Conservation (phyloP, 2,329 filamentous ascomycete genomes). For the Diaporthe caulivora region DNA sequence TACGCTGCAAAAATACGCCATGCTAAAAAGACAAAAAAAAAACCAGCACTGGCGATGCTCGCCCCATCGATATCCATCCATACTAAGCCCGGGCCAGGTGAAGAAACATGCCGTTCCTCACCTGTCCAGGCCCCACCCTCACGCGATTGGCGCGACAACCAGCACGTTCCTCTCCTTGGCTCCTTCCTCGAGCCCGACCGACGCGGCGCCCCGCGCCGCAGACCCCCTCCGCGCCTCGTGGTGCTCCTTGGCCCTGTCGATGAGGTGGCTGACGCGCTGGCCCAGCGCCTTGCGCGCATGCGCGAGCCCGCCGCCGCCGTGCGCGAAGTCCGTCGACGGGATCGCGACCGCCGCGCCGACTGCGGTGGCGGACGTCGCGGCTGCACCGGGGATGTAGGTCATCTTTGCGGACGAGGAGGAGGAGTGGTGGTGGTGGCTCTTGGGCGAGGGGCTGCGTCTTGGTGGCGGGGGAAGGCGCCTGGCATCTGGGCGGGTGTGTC, state of each 20-base stretch:
- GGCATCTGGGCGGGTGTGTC: conserved; percentile 35
- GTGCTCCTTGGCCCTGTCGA: conserved; percentile 38
- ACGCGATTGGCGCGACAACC: conserved; percentile 20
- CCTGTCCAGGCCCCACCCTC: not conserved
- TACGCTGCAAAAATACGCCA: not conserved
- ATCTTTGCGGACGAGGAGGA: conserved; percentile 19
- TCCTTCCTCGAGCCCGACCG: not conserved
- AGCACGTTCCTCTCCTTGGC: conserved; percentile 3
- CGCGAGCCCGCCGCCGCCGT: conserved; percentile 32
- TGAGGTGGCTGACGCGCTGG: conserved; percentile 33
- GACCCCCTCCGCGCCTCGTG: conserved; percentile 33
- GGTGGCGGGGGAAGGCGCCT: conserved; percentile 34
- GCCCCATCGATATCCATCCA: not conserved
- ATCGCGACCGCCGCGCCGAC: conserved; percentile 35
- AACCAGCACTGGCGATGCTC: too few species aligned
- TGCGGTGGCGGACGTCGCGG: conserved; percentile 34
- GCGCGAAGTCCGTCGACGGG: conserved; percentile 26
- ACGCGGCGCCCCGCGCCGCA: not conserved
- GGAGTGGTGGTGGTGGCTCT: too few species aligned
- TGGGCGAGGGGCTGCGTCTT: not conserved
- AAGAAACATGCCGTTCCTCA: not conserved
- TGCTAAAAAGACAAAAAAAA: not conserved
- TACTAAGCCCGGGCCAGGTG: not conserved
- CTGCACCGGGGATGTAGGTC: conserved; percentile 31
- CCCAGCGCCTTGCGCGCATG: conserved; percentile 38